These are phyloP conservation scores for Pyricularia sp. DNA, from an alignment of 2,329 filamentous ascomycete species.

Conservation along the genomic window DNA sequence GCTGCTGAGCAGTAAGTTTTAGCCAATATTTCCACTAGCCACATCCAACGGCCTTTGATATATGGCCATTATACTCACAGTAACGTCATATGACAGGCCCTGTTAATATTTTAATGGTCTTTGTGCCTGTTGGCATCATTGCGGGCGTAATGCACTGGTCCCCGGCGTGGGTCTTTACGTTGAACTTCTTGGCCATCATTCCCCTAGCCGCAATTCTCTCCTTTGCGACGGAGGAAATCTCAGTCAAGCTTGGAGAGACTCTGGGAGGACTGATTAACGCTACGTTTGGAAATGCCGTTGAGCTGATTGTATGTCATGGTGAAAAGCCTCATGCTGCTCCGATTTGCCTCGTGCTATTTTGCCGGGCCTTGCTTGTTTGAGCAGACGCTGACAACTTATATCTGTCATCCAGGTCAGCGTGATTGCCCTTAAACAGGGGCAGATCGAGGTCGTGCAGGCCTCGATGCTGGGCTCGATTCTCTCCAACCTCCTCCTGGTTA, in stretches of 20 bases:
- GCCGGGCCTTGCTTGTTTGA: background rate
- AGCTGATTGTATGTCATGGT: slow-evolving; percentile 54
- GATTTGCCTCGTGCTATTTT: background rate
- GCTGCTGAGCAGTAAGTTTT: slow-evolving; percentile 45
- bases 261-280: slow-evolving; percentile 67
- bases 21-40: slow-evolving; percentile 11
- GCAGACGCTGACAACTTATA: background rate
- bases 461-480: slow-evolving; percentile 95
- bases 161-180: slow-evolving; percentile 59
- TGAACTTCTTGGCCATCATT: slow-evolving; percentile 82
- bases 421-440: slow-evolving; percentile 72
- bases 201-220: slow-evolving; percentile 80
- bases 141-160: slow-evolving; percentile 54
- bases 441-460: slow-evolving; percentile 94
- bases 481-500: slow-evolving; percentile 83
- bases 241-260: slow-evolving; percentile 61
- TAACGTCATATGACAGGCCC: slow-evolving; percentile 30
- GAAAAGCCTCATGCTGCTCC: background rate
- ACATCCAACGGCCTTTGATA: background rate
- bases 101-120: slow-evolving; percentile 63
- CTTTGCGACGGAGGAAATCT: slow-evolving; percentile 75
- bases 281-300: slow-evolving; percentile 72
- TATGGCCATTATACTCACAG: background rate
- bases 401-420: slow-evolving; percentile 65
- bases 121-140: slow-evolving; percentile 64